Evolutionary conservation across 208 protist species (phyloP), one percentile per base, ranked within the genome.

Genomic region (Wallacemonas sp.): DNA sequence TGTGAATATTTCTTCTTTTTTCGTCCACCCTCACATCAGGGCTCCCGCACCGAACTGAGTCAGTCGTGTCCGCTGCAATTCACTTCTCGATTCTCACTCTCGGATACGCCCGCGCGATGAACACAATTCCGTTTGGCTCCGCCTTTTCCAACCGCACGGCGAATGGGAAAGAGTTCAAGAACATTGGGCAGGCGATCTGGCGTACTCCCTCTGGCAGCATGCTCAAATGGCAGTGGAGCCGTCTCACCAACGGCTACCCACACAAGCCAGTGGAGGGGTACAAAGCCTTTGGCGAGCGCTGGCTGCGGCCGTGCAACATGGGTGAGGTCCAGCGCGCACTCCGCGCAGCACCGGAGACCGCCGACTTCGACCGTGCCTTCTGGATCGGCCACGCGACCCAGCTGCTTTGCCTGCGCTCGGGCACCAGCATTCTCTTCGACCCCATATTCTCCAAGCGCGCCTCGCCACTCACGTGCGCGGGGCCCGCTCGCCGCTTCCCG

Each of bases 371-470:
- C 68, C 65, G 61, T 19, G 77, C 71, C 19, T 95, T 84, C 41
- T 97, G 88, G 81, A 77, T 95, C 26, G 85, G 87, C 1, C 92
- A 97, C 73, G 74, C 89, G 15, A 85, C 75, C 1, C 65, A 76
- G 54, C 75, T 93, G n/a, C 72, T 97, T 34, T 89, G 92, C 58
- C 63, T 89, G 8, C 29, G 39, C 30, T 64, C 54, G 32, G 85
- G 87, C 38, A 29, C 76, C 12, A 93, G 76, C 68, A 76, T 97
- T 45, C 64, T 97, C 15, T 87, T 92, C 22, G 92, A 97, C 63
- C 92, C 87, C n/a, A 79, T 95, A 19, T 97, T 85, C 61, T 75
- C 59, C 17, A n/a, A 86, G 13, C 66, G 85, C 9, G 69, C 66
- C 12, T 85, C 86, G 26, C 88, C 88, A 4, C 10, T 89, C n/a